Conservation (phyloP, 257 asterid species). For the Gentiana straminea region DNA sequence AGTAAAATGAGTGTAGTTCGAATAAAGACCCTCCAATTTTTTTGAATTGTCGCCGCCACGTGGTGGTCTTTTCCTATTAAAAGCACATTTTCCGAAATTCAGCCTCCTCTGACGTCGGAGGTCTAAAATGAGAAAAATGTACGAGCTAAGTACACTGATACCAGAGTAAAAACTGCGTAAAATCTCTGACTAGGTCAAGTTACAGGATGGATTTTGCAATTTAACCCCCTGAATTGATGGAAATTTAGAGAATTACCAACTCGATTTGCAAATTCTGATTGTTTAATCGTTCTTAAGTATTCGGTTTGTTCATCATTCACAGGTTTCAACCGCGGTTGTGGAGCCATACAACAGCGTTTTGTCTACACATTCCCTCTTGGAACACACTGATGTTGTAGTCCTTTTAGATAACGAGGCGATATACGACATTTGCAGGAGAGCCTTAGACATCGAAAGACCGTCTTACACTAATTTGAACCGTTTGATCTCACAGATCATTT, state of each 20-base stretch:
- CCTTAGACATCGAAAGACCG: slow-evolving; percentile 14
- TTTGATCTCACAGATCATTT: slow-evolving; percentile 12
- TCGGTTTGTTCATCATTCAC: not conserved
- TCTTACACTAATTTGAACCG: slow-evolving; percentile 15
- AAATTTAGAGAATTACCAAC: not conserved
- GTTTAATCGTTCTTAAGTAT: not conserved
- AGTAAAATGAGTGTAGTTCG: no score
- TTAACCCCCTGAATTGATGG: not conserved
- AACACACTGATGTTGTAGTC: slow-evolving; percentile 15
- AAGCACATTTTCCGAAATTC: no score
- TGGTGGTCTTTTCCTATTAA: no score
- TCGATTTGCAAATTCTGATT: not conserved
- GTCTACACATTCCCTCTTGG: slow-evolving; percentile 13
- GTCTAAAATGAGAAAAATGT: no score
- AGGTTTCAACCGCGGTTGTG: slow-evolving; percentile 16
- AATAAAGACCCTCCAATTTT: no score
- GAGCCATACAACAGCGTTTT: slow-evolving; percentile 16
- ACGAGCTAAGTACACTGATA: no score
- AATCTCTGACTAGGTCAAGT: no score
- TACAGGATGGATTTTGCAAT: no score
- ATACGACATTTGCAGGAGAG: slow-evolving; percentile 15
- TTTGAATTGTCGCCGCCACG: no score
- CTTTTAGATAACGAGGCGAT: slow-evolving; percentile 17
- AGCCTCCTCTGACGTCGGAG: no score
- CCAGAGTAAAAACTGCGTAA: no score